Conservation (phyloP, 176 grass and related monocot species). For the Paspalum notatum region DNA sequence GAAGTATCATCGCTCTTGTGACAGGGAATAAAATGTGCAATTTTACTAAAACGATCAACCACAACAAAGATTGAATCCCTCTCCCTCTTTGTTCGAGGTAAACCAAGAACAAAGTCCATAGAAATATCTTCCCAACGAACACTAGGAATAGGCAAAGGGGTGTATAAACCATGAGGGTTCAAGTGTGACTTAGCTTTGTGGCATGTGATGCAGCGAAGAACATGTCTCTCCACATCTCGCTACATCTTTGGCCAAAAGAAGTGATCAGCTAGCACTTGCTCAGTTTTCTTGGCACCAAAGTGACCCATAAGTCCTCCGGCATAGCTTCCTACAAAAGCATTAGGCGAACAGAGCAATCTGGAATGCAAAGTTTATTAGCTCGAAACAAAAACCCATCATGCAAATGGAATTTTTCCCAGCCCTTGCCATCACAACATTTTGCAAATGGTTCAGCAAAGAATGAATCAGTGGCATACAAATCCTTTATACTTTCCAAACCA, state of each 20-base stretch:
- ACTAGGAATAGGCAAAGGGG: background rate
- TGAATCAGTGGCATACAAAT: background rate
- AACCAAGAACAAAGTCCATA: background rate
- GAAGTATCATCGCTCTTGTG: no score
- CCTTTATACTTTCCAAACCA: background rate
- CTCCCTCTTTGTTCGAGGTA: no score
- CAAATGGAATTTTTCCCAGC: background rate
- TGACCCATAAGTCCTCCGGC: no score
- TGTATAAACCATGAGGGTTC: background rate
- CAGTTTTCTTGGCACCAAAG: no score
- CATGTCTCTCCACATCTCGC: background rate
- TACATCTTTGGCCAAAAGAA: background rate
- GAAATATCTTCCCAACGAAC: background rate
- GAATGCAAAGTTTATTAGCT: background rate
- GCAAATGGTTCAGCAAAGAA: background rate
- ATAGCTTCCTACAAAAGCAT: background rate
- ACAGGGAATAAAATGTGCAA: no score
- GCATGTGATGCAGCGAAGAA: background rate
- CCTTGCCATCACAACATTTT: background rate
- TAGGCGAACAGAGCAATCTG: background rate
- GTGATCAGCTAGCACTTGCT: no score
- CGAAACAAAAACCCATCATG: background rate
- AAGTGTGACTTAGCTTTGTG: background rate
- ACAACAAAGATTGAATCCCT: no score
- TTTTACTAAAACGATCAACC: no score